Evolutionary conservation across 768 basidiomycete species (phyloP), one percentile per base, ranked within the genome.

Genomic region (Russula compacta): DNA sequence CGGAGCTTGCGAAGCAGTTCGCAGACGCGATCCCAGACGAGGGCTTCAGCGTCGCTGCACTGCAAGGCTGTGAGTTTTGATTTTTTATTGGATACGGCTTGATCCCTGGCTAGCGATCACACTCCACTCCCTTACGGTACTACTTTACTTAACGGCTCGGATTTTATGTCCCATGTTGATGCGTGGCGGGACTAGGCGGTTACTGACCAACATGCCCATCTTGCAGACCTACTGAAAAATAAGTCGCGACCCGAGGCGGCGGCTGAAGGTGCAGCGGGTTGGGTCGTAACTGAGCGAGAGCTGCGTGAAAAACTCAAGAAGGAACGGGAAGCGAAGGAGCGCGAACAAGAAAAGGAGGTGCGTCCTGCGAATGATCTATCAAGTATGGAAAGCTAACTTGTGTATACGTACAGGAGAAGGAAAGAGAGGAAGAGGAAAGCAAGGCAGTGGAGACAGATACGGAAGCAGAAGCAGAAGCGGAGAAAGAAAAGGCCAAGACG

Each of bases 21-120:
- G 89, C 90, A 4, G 87, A 89, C 64, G 76, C 82, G 24, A 83
- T 95, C 21, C 91, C 93, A 0, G 87, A 92, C 40, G 85, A 87
- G 43, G 87, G 89, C 74, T 91, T 94, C 69, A 89, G 88, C 68
- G 88, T 94, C 57, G 92, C 93, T 19, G 87, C 90, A 59, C 76
- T 97, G 56, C 92, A 95, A 75, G 92, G 91, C 71, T 93, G 88
- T 89, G 71, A 81, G 88, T 84, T 39, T 68, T 57, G 40, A 43
- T 52, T 57, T 58, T 53, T 48, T 56, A 58, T 58, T 58, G 62
- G 47, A 49, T 57, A 55, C 52, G 49, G 60, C 57, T 67, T 48
- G 53, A 55, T 67, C 60, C 32, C 67, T 66, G 54, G 55, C 68
- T 65, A 68, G 64, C 58, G 61, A 46, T 44, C 61, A 58, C 56